Percentiles rank a stretch among this genome's conserved stretches.
phyloP scores from a whole-genome alignment of 305 asterid species.

The Salvia sclarea region DNA sequence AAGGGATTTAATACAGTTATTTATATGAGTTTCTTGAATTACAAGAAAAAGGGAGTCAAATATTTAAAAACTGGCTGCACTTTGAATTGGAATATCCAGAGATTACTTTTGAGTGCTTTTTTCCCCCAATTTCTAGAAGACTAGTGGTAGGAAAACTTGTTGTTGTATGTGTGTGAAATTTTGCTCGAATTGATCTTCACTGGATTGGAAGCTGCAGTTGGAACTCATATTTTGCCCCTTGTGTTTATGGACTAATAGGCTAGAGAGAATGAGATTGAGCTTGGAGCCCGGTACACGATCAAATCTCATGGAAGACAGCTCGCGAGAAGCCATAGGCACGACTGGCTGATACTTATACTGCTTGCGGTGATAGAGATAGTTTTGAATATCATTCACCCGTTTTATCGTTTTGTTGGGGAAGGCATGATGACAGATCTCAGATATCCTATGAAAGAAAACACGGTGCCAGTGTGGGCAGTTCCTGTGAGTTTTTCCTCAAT shows the following conservation, averaged over 20 bases:
- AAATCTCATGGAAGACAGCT: constrained; percentile 74
- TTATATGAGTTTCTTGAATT: background rate
- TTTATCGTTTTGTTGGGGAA: constrained; percentile 75
- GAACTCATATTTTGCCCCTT: background rate
- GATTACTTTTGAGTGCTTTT: background rate
- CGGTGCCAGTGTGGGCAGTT: constrained; percentile 85
- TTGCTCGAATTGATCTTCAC: constrained; percentile 3
- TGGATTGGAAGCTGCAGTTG: constrained; percentile 10
- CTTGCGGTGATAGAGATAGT: constrained; percentile 49
- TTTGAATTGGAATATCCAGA: background rate
- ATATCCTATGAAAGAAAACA: constrained; percentile 82
- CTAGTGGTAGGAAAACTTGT: background rate
- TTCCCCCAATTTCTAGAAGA: no score
- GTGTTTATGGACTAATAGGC: constrained; percentile 41
- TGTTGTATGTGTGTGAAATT: background rate
- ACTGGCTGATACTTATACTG: constrained; percentile 80
- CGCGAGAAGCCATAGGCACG: constrained; percentile 65
- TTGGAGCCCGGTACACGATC: constrained; percentile 57
- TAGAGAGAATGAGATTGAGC: constrained; percentile 50
- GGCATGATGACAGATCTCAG: constrained; percentile 77
- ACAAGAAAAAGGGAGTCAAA: background rate
- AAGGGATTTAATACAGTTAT: background rate
- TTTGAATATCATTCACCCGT: constrained; percentile 63
- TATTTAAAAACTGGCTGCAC: constrained; percentile 21
- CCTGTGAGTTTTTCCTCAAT: constrained; percentile 57